phyloP scores from a whole-genome alignment of 2,329 filamentous ascomycete genomes.

The Hansfordia pulvinata region DNA sequence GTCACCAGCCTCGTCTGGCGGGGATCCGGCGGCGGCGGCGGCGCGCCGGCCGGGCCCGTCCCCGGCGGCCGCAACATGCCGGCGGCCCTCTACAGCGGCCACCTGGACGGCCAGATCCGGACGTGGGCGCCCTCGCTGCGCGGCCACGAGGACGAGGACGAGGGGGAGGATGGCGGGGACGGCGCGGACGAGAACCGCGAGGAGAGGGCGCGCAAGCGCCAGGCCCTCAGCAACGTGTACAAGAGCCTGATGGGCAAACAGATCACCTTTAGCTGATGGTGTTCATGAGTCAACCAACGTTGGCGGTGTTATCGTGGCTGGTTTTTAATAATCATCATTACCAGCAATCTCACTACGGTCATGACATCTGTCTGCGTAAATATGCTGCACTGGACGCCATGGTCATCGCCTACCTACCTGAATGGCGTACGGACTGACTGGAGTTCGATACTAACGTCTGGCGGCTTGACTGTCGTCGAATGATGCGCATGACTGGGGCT shows the following conservation, averaged over 20 bases:
- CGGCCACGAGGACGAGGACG: conserved; percentile 34
- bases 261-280: conserved; percentile 41
- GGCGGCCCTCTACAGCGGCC: conserved; percentile 61
- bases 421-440: too few relatives aligned
- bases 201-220: conserved; percentile 54
- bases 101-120: conserved; percentile 72
- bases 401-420: too few relatives aligned
- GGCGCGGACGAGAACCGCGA: conserved; percentile 30
- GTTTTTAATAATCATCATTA: too few relatives aligned
- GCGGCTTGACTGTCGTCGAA: too few relatives aligned
- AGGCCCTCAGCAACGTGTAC: conserved; percentile 70
- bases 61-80: conserved; percentile 39
- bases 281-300: too few relatives aligned
- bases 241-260: conserved; percentile 59
- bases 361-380: too few relatives aligned
- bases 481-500: too few relatives aligned
- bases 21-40: conserved; percentile 43
- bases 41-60: conserved; percentile 43
- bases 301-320: too few relatives aligned
- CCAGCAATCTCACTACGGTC: too few relatives aligned
- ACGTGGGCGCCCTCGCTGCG: conserved; percentile 56
- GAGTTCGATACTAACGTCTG: too few relatives aligned
- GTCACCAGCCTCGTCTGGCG: conserved; percentile 69
- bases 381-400: too few relatives aligned
- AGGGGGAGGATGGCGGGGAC: conserved; percentile 22